Evolutionary conservation across 345 rosid genomes (phyloP).

Genomic region (Psidium guajava): DNA sequence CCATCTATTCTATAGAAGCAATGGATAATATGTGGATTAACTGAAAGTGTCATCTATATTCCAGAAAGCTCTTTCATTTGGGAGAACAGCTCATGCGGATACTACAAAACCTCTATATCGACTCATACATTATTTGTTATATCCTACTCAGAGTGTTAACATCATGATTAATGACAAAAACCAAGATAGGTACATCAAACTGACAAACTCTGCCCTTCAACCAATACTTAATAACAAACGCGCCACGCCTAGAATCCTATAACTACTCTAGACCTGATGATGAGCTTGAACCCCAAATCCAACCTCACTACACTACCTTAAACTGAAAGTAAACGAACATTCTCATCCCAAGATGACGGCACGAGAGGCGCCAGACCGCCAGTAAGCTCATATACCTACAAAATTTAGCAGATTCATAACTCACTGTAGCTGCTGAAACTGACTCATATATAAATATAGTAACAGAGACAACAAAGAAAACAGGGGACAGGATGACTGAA

Average conservation of each 20-base stretch:
- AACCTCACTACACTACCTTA: not conserved
- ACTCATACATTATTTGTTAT: not conserved
- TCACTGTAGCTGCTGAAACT: not conserved
- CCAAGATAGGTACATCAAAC: not conserved
- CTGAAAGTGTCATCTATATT: not conserved
- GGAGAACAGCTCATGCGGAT: not conserved
- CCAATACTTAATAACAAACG: not conserved
- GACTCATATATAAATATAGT: not conserved
- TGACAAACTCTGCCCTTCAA: not conserved
- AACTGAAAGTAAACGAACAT: slow-evolving; percentile 25
- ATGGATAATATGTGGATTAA: not conserved
- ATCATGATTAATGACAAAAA: not conserved
- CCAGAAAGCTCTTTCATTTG: not conserved
- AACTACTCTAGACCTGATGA: no score
- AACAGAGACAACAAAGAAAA: not conserved
- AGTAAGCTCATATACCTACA: slow-evolving; percentile 86
- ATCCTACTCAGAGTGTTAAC: not conserved
- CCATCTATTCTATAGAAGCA: not conserved
- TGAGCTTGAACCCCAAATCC: no score
- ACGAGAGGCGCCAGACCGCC: slow-evolving; percentile 96
- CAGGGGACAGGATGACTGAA: no score
- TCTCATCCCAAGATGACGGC: slow-evolving; percentile 81
- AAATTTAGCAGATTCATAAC: not conserved
- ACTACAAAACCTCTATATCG: not conserved
- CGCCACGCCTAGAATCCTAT: no score